Percentiles rank a stretch among this genome's conserved stretches.
These are phyloP conservation scores for Microbotryum violaceum DNA, from an alignment of 1,284 basidiomycete genomes.

Conservation along the genomic window DNA sequence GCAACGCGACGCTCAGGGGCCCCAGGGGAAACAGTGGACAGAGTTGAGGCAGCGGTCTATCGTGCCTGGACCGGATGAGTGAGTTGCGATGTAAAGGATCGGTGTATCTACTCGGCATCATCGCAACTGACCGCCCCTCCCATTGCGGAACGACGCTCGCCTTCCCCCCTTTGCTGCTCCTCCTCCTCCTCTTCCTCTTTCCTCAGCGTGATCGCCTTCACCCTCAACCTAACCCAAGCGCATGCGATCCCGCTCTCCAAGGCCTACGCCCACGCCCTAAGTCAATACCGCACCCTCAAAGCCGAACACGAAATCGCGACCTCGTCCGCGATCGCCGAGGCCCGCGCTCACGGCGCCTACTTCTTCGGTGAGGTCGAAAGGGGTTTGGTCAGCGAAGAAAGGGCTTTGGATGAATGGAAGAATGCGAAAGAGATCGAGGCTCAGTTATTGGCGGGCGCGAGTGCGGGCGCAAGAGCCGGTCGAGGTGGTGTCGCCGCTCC, in stretches of 20 bases:
- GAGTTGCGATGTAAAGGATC: slow-evolving; percentile 40
- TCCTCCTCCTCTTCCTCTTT: not conserved
- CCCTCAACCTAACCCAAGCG: slow-evolving; percentile 64
- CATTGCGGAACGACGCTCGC: not conserved
- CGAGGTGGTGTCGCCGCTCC: not conserved
- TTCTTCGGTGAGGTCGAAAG: slow-evolving; percentile 60
- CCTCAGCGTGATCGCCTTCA: slow-evolving; percentile 68
- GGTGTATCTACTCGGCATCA: too few relatives aligned
- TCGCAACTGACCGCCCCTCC: not conserved
- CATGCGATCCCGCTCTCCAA: slow-evolving; percentile 61
- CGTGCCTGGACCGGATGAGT: slow-evolving; percentile 55
- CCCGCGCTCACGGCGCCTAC: slow-evolving; percentile 63
- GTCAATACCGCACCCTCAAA: slow-evolving; percentile 77
- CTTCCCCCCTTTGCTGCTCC: slow-evolving; percentile 6
- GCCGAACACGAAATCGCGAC: slow-evolving; percentile 74
- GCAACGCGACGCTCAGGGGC: slow-evolving; percentile 48
- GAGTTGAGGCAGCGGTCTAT: slow-evolving; percentile 66
- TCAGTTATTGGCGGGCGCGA: slow-evolving; percentile 4
- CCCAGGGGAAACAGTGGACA: slow-evolving; percentile 59
- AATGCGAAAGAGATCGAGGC: slow-evolving; percentile 21
- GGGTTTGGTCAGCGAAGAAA: slow-evolving; percentile 56
- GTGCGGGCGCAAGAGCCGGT: not conserved
- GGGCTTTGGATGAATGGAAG: slow-evolving; percentile 46
- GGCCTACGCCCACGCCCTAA: slow-evolving; percentile 72
- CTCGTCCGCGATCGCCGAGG: slow-evolving; percentile 69